Evolutionary conservation across 2,329 filamentous ascomycete species (phyloP).

Genomic region (Emmonsiellopsis sp.): DNA sequence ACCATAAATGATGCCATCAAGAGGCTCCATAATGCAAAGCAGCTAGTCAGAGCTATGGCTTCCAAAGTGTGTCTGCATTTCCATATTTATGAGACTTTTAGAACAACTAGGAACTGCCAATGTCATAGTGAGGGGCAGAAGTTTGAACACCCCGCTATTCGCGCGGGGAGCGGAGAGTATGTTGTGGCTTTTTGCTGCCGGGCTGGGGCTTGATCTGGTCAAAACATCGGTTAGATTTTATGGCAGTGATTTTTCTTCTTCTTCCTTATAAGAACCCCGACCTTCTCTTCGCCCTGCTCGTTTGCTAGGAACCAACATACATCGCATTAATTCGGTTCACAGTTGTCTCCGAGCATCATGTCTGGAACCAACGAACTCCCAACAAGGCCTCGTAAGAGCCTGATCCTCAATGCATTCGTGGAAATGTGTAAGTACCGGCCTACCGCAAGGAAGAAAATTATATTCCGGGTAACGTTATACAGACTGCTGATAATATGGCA

Average conservation of each 20-base stretch:
- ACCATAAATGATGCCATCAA: neutral
- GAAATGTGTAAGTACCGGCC: constrained; percentile 32
- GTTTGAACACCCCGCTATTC: no score
- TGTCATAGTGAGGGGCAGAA: neutral
- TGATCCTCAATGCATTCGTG: constrained; percentile 44
- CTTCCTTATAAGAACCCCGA: no score
- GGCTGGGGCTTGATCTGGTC: no score
- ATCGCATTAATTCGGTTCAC: neutral
- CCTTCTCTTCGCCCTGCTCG: no score
- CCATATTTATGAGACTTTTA: no score
- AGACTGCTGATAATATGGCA: neutral
- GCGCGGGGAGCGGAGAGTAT: no score
- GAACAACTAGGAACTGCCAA: neutral
- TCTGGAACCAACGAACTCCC: neutral
- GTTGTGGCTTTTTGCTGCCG: no score
- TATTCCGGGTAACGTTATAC: neutral
- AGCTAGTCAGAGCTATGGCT: neutral
- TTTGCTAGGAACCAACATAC: neutral
- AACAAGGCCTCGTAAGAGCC: constrained; percentile 24
- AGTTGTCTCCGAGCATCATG: neutral
- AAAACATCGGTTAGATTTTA: no score
- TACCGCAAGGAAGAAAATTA: neutral
- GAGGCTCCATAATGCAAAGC: neutral
- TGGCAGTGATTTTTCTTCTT: no score
- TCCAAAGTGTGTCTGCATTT: neutral